These are phyloP conservation scores for Pseudonitzschia delicatissima DNA, from an alignment of 108 stramenopile species.

Conservation along the genomic window DNA sequence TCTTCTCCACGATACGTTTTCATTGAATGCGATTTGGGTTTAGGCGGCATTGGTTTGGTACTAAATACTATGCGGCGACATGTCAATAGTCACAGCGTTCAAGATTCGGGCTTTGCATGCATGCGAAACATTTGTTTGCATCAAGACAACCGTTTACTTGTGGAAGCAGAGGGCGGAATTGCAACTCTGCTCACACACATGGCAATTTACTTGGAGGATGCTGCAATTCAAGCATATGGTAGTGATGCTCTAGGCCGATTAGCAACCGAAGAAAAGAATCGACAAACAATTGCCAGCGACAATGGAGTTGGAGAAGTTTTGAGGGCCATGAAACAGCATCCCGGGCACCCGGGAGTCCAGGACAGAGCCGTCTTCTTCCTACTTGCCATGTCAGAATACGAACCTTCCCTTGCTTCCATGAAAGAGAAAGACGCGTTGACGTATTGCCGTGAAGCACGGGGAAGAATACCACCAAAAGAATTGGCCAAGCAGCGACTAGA, in stretches of 20 bases:
- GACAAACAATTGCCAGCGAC: neutral
- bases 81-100: conserved; percentile 24
- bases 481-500: conserved; percentile 10
- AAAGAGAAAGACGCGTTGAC: conserved; percentile 4
- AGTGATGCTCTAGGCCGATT: conserved; percentile 22
- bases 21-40: neutral
- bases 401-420: conserved; percentile 1
- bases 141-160: conserved; percentile 25
- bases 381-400: conserved; percentile 11
- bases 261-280: conserved; percentile 10
- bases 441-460: conserved; percentile 6
- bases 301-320: conserved; percentile 12
- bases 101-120: conserved; percentile 35
- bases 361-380: conserved; percentile 23
- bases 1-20: neutral
- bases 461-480: conserved; percentile 18
- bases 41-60: conserved; percentile 29
- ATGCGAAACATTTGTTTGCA: conserved; percentile 37
- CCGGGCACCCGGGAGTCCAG: conserved; percentile 27
- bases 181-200: conserved; percentile 8
- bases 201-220: conserved; percentile 14
- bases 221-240: conserved; percentile 26
- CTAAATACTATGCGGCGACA: conserved; percentile 25
- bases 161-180: conserved; percentile 21
- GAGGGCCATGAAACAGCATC: conserved; percentile 21